Base-by-base conservation (phyloP, 2,329 filamentous ascomycete genomes). In the Cercospora beticola region DNA sequence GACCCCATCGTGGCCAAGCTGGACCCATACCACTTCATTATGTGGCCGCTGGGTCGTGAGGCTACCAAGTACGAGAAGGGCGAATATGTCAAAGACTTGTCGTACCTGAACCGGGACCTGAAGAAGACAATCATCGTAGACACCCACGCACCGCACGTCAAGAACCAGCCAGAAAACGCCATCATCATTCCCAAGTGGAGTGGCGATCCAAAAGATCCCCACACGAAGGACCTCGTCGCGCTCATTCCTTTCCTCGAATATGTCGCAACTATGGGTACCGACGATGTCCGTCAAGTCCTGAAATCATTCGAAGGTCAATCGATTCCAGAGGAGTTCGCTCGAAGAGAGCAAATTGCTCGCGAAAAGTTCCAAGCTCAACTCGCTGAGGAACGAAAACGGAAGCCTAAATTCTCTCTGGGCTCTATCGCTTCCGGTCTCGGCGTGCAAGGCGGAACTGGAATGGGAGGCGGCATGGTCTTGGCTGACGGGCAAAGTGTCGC, bases 181-280 rank as follows among this genome's bases (percentile, higher is more conserved):
- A 95, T 99, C 74, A 84, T 98, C 58, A 84, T 99, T 31, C 89
- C 93, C 31, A 93, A 94, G 75, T 99, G 95, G 95, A 91, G 86
- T 66, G 95, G 95, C 36, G 87, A 96, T 73, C 82, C 89, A 58
- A 88, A 89, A 75, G 94, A 99, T 80, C 71, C 76, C 2, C 76
- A 78, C 67, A 74, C 73, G 59, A 93, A 89, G 78, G 92, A 93
- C 58, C 90, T 99, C 10, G 91, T 99, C 23, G 87, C 89, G 4
- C 84, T 97, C 60, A 97, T 99, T 68, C 95, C 95, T 12, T 97
- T 99, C 88, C 89, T 99, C 71, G 95, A 99, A 83, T 98, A 97
- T 81, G 88, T 99, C 72, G 92, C 93, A 73, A 95, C 93, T 21
- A 97, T 98, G 92, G 91, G 93, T 72, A 92, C 93, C 75, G 86